Base-by-base conservation (phyloP, 1,284 basidiomycete genomes). In the Ganoderma lingzhi region DNA sequence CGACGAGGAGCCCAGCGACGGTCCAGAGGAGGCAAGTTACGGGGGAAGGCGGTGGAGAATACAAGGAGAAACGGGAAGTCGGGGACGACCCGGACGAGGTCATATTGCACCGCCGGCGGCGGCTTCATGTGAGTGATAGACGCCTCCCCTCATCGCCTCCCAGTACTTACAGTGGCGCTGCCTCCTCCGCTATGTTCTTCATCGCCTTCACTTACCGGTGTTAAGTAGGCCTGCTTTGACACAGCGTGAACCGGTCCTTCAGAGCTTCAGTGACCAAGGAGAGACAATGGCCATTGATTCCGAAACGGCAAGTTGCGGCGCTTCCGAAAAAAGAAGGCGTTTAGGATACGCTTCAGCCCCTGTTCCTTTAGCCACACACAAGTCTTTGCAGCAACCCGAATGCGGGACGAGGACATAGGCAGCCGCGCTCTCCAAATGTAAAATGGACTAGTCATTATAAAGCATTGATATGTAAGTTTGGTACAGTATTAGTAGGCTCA, bases 81-180 rank as follows among this genome's bases (percentile, higher is more conserved):
- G 48, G 48, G 23, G 48, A 51, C 23, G 3, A 51, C 48, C 23
- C 23, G 23, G 48, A 51, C 23, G 3, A 51, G 23, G 48, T 14
- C 56, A 59, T 35, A 35, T 17, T 59, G 32, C 35, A 19, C 35
- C 35, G 32, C 35, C 35, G 32, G 32, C 19, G 35, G 32, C 28
- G 55, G 30, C 30, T 58, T 58, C 6, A 59, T 39, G 32, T n/a
- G 17, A n/a, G 8, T 37, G 56, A 59, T 59, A 35, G 56, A 6
- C 56, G 56, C 56, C 56, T 23, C 56, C 14, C 9, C 35, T 35
- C 56, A 59, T 59, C 56, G 56, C 56, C 56, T 19, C 56, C 35
- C 8, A 23, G 23, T 35, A 3, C 55, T 30, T 58, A 35, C 56
- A n/a, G 8, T 37, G 56, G 17, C 19, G 37, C 37, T n/a, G 6